phyloP scores from a whole-genome alignment of 2,329 filamentous ascomycete species.

The Aspergillus transmontanensis region DNA sequence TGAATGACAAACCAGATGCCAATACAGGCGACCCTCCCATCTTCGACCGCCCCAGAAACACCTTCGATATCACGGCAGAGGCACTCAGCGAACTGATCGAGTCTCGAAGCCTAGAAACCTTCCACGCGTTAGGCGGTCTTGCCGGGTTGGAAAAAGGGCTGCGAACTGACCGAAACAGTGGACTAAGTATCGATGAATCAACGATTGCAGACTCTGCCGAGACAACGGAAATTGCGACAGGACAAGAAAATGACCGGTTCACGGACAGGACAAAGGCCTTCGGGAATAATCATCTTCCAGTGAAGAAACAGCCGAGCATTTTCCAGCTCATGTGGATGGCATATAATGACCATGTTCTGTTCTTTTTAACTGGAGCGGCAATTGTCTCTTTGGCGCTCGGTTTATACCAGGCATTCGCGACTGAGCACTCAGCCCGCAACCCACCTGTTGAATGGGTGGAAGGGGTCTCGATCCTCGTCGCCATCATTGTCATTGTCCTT shows the following conservation, averaged over 20 bases:
- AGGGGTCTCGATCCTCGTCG: constrained; percentile 70
- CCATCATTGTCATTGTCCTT: constrained; percentile 69
- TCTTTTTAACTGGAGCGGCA: constrained; percentile 68
- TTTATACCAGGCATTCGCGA: constrained; percentile 54
- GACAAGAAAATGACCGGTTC: not conserved
- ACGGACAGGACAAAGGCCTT: constrained; percentile 39
- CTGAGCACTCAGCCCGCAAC: constrained; percentile 23
- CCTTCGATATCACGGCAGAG: constrained; percentile 78
- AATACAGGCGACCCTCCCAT: not conserved
- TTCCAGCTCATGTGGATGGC: constrained; percentile 71
- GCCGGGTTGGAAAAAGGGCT: constrained; percentile 75
- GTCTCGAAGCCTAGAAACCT: constrained; percentile 78
- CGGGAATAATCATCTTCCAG: constrained; percentile 65
- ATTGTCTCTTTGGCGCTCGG: constrained; percentile 72
- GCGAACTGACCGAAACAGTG: constrained; percentile 67
- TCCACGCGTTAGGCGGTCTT: constrained; percentile 74
- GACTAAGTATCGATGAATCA: constrained; percentile 71
- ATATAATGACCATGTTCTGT: constrained; percentile 76
- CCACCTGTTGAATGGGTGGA: constrained; percentile 69
- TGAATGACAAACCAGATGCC: not conserved
- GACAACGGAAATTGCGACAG: not conserved
- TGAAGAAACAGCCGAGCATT: constrained; percentile 67
- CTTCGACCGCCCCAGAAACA: constrained; percentile 51
- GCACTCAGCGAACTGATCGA: constrained; percentile 81
- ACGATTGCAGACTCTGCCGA: not conserved